Percentiles rank a stretch among this genome's conserved stretches.
phyloP scores from a whole-genome alignment of 805 yeast genomes.

The Ogataea pini region DNA sequence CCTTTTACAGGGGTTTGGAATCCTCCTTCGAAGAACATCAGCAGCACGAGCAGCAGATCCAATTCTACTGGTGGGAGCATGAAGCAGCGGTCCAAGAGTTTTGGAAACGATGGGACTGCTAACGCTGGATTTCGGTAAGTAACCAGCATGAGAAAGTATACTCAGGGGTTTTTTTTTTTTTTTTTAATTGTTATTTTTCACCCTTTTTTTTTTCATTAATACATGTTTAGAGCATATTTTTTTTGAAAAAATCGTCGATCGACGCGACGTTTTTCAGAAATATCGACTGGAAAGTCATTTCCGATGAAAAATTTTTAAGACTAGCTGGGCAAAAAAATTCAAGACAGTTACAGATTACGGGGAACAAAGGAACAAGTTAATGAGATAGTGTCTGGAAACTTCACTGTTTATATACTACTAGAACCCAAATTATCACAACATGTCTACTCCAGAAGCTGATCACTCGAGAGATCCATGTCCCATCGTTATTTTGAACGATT shows the following conservation, averaged over 20 bases:
- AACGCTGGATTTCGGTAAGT: background rate
- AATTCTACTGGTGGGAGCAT: slow-evolving; percentile 9
- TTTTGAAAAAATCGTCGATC: slow-evolving; percentile 7
- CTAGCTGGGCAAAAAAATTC: slow-evolving; percentile 4
- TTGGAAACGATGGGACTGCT: slow-evolving; percentile 14
- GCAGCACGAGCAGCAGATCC: slow-evolving; percentile 6
- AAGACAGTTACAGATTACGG: background rate
- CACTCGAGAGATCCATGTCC: slow-evolving; percentile 99
- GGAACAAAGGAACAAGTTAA: background rate
- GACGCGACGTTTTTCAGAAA: slow-evolving; percentile 5
- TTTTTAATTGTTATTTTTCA: background rate
- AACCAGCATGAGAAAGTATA: too few species aligned
- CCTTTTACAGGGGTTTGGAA: slow-evolving; percentile 54
- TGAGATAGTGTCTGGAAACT: background rate
- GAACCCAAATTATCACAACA: slow-evolving; percentile 27
- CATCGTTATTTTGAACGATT: slow-evolving; percentile 90
- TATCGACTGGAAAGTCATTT: background rate
- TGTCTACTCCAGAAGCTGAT: slow-evolving; percentile 75
- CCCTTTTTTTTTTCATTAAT: background rate
- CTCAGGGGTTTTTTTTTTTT: too few species aligned
- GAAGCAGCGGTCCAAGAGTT: slow-evolving; percentile 27
- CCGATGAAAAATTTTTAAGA: slow-evolving; percentile 13
- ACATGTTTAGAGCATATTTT: too few species aligned
- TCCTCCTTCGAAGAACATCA: slow-evolving; percentile 40
- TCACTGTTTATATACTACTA: background rate